A percentile compares a stretch with the other conserved stretches of the same genome.
Conservation (phyloP, 805 yeast genomes). For the Blastobotrys muscicola region DNA sequence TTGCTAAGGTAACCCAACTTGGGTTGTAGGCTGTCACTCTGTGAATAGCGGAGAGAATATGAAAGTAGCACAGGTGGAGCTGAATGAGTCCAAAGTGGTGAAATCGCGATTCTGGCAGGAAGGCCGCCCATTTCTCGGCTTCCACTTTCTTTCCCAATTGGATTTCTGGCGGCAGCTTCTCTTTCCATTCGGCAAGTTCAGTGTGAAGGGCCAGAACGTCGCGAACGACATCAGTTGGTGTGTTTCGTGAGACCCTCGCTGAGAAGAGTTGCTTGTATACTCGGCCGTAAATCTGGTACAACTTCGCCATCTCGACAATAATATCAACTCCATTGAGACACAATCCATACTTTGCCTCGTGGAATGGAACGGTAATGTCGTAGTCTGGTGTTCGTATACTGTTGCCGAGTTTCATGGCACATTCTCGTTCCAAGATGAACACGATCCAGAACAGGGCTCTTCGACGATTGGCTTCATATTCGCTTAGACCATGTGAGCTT, state of each 20-base stretch:
- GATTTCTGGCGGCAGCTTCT: conserved; percentile 10
- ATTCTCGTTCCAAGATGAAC: conserved; percentile 37
- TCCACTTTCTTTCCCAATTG: conserved; percentile 9
- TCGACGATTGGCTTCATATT: conserved; percentile 31
- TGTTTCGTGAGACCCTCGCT: conserved; percentile 9
- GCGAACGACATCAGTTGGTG: conserved; percentile 9
- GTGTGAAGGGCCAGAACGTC: conserved; percentile 12
- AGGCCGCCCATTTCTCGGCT: not conserved
- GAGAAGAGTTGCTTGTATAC: conserved; percentile 11
- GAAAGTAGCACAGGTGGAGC: conserved; percentile 15
- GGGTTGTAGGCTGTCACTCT: conserved; percentile 19
- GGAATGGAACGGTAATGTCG: conserved; percentile 12
- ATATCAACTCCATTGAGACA: conserved; percentile 1
- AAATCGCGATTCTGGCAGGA: conserved; percentile 5
- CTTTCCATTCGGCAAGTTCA: conserved; percentile 16
- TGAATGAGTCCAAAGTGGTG: conserved; percentile 7
- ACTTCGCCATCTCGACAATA: conserved; percentile 1
- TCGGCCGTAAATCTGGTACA: conserved; percentile 9
- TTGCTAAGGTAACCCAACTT: conserved; percentile 11
- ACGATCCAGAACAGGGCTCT: conserved; percentile 42
- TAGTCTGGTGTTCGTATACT: conserved; percentile 33
- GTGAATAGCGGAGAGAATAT: conserved; percentile 14
- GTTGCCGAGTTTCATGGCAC: conserved; percentile 38
- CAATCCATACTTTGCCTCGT: conserved; percentile 2
- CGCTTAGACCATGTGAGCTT: conserved; percentile 29